Evolutionary conservation across 2,329 filamentous ascomycete species (phyloP), one percentile per base, ranked within the genome.

Genomic region (Alternaria gansuensis): DNA sequence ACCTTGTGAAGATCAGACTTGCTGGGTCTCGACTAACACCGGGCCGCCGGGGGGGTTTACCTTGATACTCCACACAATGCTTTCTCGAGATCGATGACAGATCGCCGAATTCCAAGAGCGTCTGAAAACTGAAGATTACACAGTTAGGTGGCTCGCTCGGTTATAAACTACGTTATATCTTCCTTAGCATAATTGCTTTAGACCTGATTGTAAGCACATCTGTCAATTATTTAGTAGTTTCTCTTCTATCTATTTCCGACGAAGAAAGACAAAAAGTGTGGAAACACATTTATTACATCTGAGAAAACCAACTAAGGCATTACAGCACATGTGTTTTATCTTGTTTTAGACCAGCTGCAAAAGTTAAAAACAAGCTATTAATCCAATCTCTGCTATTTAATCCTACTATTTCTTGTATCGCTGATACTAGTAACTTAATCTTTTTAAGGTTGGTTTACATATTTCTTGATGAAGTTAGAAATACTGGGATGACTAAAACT

Each of bases 401-500:
- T 34, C 31, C 44, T 21, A 26, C 44, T 21, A 26, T 8, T 48
- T n/a, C 17, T 29, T 34, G 29, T 29, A 11, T 34, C 21, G 21
- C 10, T 24, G 3, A 11, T 39, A 11, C 10, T 29, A 4, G 24
- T 4, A 5, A n/a, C 29, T 36, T 11, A 17, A 21, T 24, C 34
- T 13, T 29, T 48, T 21, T 36, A 24, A 17, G 23, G 24, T 14
- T 17, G 24, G 17, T 14, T 48, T 31, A 48, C 34, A 31, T 48
- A 34, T 17, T 29, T 31, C 10, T 29, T 21, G 5, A 48, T 29
- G 29, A 48, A 48, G 44, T 31, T 48, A 48, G 29, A 31, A 13
- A 48, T 29, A 31, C 29, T 34, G 36, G 29, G 29, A 13, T 48
- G 29, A 34, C 44, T 59, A 46, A 70, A 52, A 21, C 65, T 56